phyloP scores from a whole-genome alignment of 352 stramenopile genomes.

The Pythium rishiriense region DNA sequence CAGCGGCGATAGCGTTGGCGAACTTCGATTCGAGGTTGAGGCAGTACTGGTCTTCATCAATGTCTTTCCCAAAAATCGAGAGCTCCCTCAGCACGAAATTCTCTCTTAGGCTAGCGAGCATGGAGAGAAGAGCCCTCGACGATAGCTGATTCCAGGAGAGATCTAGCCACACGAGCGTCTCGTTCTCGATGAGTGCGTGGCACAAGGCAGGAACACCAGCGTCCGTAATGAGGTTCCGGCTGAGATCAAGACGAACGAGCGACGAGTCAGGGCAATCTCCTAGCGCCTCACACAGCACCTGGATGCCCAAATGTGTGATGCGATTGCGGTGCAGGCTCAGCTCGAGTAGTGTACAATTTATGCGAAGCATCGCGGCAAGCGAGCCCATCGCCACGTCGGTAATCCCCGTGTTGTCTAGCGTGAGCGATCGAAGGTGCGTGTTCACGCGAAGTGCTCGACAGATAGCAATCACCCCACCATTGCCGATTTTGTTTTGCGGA shows the following conservation, averaged over 20 bases:
- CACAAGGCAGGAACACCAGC: constrained; percentile 41
- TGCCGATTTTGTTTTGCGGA: constrained; percentile 22
- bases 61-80: constrained; percentile 50
- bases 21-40: constrained; percentile 62
- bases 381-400: constrained; percentile 52
- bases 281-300: constrained; percentile 53
- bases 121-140: constrained; percentile 38
- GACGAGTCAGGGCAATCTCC: constrained; percentile 63
- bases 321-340: constrained; percentile 53
- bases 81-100: constrained; percentile 62
- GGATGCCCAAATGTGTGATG: constrained; percentile 49
- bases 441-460: constrained; percentile 63
- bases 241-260: constrained; percentile 58
- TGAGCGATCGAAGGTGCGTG: constrained; percentile 41
- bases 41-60: constrained; percentile 49
- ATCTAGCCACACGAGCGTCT: constrained; percentile 65
- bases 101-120: constrained; percentile 47
- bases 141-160: constrained; percentile 68
- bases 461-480: constrained; percentile 40
- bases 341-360: constrained; percentile 59
- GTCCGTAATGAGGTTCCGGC: constrained; percentile 54
- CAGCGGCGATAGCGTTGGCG: constrained; percentile 43
- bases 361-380: constrained; percentile 55
- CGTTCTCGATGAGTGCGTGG: constrained; percentile 60
- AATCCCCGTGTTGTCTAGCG: constrained; percentile 48